These are phyloP conservation scores for Amanita thiersii DNA, from an alignment of 768 basidiomycete genomes.

Conservation along the genomic window DNA sequence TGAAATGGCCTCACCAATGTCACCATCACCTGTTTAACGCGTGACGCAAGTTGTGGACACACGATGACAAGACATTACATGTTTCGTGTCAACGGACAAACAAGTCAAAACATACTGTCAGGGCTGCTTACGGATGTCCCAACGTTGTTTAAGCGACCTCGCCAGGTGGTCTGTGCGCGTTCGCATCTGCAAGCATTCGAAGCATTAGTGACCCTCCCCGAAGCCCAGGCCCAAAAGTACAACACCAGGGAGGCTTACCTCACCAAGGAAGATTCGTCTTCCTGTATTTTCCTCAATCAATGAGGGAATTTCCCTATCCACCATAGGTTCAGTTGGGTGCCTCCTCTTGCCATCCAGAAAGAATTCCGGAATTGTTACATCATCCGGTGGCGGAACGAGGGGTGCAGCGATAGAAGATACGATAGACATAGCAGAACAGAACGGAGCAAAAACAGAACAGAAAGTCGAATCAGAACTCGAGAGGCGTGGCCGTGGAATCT, in stretches of 20 bases:
- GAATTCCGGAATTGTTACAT: constrained; percentile 1
- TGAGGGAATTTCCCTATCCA: background rate
- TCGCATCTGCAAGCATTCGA: background rate
- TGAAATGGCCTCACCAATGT: constrained; percentile 3
- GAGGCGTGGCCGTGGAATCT: no score
- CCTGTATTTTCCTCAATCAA: constrained; percentile 1
- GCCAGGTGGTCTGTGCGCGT: constrained; percentile 1
- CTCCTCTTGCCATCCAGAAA: background rate
- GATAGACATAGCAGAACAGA: no score
- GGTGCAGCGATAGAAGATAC: background rate
- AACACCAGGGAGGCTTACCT: background rate
- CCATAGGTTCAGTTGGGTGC: background rate
- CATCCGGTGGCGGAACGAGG: background rate
- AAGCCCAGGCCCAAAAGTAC: no score
- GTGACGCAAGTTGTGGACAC: no score
- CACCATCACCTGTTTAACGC: background rate
- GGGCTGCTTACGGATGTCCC: background rate
- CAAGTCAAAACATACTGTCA: background rate
- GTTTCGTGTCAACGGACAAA: background rate
- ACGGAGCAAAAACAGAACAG: no score
- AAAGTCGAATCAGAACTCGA: no score
- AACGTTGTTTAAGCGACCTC: background rate
- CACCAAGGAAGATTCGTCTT: background rate
- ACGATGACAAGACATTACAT: no score
- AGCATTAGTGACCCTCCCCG: no score